These are phyloP conservation scores for Phaeosphaeriaceae sp. DNA, from an alignment of 2,329 filamentous ascomycete species.

Conservation along the genomic window DNA sequence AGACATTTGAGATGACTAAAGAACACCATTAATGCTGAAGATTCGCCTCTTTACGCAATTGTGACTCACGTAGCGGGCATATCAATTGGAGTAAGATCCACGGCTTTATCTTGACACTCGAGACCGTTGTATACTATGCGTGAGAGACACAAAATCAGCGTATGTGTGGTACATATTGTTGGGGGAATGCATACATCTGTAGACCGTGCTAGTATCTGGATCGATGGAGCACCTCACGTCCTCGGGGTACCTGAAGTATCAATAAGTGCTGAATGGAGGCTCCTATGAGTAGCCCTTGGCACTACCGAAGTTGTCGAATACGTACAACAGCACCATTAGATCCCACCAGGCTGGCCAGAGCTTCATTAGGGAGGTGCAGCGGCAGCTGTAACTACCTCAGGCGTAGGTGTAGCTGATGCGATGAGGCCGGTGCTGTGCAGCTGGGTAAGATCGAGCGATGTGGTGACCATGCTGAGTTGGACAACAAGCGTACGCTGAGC, in stretches of 20 bases:
- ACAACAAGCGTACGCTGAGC: background rate
- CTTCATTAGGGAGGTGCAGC: background rate
- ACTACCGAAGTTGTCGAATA: background rate
- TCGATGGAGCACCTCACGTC: background rate
- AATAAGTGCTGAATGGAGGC: background rate
- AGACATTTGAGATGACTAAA: background rate
- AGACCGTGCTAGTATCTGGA: background rate
- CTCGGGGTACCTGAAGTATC: background rate
- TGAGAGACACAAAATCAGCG: background rate
- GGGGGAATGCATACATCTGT: background rate
- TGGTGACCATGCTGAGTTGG: background rate
- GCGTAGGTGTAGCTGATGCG: background rate
- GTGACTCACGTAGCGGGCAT: background rate
- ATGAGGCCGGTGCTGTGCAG: background rate
- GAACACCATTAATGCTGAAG: background rate
- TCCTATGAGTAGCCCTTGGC: background rate
- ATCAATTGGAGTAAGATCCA: background rate
- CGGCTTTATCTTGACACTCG: background rate
- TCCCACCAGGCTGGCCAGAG: background rate
- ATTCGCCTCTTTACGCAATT: background rate
- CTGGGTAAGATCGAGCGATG: background rate
- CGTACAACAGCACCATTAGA: background rate
- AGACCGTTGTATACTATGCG: background rate
- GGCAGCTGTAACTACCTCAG: background rate
- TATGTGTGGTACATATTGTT: background rate